Conservation (phyloP, 2,329 filamentous ascomycete genomes). For the Laburnicola sp. region DNA sequence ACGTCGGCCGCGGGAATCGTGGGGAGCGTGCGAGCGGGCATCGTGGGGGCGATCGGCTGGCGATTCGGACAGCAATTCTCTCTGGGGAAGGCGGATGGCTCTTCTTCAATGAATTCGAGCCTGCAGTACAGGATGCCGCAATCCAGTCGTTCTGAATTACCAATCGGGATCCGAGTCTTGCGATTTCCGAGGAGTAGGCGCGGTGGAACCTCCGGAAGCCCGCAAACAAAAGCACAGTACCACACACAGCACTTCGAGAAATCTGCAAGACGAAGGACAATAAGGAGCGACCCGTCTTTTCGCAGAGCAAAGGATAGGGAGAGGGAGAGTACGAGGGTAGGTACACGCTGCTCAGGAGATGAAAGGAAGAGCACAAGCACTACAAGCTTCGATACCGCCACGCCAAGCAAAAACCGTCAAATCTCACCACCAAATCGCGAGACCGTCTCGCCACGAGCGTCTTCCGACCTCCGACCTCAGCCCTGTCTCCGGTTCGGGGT, state of each 20-base stretch:
- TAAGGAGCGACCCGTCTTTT: background rate
- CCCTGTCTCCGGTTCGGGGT: too few relatives aligned
- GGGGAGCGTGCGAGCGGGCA: conserved; percentile 81
- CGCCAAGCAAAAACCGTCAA: conserved; percentile 2
- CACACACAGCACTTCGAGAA: background rate
- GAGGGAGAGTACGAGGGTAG: background rate
- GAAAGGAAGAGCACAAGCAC: background rate
- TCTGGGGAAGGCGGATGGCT: background rate
- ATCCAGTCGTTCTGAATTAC: too few relatives aligned
- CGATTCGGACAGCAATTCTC: background rate
- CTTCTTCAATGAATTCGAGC: background rate
- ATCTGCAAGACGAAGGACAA: background rate
- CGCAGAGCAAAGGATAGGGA: background rate
- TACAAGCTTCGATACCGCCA: background rate
- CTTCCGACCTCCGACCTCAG: background rate
- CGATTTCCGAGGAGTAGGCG: too few relatives aligned
- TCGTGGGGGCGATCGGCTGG: conserved; percentile 45
- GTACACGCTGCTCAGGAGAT: conserved; percentile 3
- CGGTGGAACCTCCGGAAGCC: conserved; percentile 1
- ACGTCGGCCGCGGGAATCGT: conserved; percentile 82
- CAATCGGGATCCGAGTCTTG: too few relatives aligned
- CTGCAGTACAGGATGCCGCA: too few relatives aligned
- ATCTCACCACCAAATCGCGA: conserved; percentile 16
- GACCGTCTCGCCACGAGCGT: conserved; percentile 16
- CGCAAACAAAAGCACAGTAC: background rate